A percentile compares a stretch with the other conserved stretches of the same genome.
These are phyloP conservation scores for Colletotrichum shisoi DNA, from an alignment of 2,329 filamentous ascomycete species.

Conservation along the genomic window DNA sequence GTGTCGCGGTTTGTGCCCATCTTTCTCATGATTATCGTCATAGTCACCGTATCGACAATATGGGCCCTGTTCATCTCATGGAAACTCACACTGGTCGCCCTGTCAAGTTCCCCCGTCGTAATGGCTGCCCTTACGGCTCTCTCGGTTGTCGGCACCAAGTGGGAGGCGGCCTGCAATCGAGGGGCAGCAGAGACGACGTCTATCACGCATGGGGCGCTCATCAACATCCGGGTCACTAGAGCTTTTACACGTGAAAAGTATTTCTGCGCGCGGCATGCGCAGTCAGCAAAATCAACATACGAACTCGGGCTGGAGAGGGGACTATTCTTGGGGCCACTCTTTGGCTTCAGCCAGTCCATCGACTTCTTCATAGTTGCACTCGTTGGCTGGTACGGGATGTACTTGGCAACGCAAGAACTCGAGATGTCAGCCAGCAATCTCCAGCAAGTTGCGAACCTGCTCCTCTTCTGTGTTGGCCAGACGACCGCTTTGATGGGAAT, in stretches of 20 bases:
- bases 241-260: constrained; percentile 76
- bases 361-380: constrained; percentile 77
- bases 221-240: constrained; percentile 80
- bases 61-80: constrained; percentile 81
- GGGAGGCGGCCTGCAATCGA: constrained; percentile 74
- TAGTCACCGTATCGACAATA: constrained; percentile 70
- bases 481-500: constrained; percentile 73
- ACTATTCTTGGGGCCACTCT: constrained; percentile 72
- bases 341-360: constrained; percentile 78
- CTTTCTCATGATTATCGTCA: constrained; percentile 70
- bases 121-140: constrained; percentile 72
- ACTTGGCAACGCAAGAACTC: constrained; percentile 63
- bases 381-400: constrained; percentile 82
- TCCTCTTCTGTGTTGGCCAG: constrained; percentile 83
- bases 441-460: constrained; percentile 78
- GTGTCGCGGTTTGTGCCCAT: constrained; percentile 79
- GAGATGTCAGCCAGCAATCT: constrained; percentile 64
- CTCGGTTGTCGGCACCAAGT: constrained; percentile 69
- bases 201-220: constrained; percentile 77
- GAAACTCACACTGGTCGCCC: constrained; percentile 80
- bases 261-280: constrained; percentile 70
- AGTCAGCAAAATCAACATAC: constrained; percentile 61
- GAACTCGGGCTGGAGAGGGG: constrained; percentile 71
- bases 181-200: constrained; percentile 67
- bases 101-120: constrained; percentile 73